Conservation (phyloP, 148 eudicot genomes). For the Tetragonia tetragonoides region DNA sequence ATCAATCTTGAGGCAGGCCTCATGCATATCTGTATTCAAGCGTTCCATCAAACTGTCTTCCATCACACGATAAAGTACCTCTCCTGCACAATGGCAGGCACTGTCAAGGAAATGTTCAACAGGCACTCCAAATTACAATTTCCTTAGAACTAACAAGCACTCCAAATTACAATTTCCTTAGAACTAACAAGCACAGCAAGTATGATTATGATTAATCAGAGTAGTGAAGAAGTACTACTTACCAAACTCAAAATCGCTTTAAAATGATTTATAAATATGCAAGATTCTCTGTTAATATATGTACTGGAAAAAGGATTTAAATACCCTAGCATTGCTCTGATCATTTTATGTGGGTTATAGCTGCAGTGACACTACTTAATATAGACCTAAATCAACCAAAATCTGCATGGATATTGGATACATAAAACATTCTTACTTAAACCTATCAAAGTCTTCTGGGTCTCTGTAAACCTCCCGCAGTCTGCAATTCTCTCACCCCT, state of each 20-base stretch:
- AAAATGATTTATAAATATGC: background rate
- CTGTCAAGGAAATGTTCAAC: background rate
- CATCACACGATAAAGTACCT: constrained; percentile 57
- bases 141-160: background rate
- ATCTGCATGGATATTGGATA: background rate
- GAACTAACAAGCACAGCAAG: background rate
- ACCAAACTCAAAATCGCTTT: background rate
- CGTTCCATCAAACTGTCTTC: constrained; percentile 75
- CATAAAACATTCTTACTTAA: background rate
- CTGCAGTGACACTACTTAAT: background rate
- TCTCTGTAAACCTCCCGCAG: background rate
- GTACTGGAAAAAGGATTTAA: background rate
- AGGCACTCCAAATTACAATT: background rate
- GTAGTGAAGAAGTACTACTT: no score
- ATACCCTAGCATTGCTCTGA: background rate
- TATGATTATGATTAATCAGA: no score
- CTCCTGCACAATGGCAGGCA: constrained; percentile 29
- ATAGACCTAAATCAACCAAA: background rate
- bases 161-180: background rate
- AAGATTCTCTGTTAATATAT: background rate
- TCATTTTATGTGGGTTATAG: background rate
- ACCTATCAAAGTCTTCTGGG: background rate
- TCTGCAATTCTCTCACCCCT: background rate
- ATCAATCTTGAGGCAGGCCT: constrained; percentile 65
- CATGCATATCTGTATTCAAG: constrained; percentile 77